phyloP scores from a whole-genome alignment of 805 yeast genomes.

The Ogataea paradorogensis region DNA sequence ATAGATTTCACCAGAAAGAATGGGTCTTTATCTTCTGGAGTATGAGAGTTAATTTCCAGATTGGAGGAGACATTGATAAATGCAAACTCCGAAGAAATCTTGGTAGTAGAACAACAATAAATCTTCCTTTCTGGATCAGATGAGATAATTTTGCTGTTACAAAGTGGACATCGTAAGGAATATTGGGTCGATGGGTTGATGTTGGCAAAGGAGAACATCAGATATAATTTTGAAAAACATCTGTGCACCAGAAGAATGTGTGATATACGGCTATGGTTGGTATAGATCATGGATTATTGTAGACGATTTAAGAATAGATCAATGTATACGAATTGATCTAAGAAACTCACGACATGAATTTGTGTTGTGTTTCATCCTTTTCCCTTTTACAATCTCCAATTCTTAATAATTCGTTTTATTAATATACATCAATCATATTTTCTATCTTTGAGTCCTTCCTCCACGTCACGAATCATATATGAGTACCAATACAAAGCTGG shows the following conservation, averaged over 20 bases:
- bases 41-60: background rate
- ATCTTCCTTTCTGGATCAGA: slow-evolving; percentile 1
- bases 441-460: slow-evolving; percentile 28
- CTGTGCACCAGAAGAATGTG: background rate
- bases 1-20: slow-evolving; percentile 51
- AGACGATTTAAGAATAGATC: too few relatives aligned
- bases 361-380: too few relatives aligned
- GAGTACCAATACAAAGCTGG: slow-evolving; percentile 77
- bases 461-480: slow-evolving; percentile 48
- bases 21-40: background rate
- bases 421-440: slow-evolving; percentile 19
- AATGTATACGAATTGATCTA: background rate
- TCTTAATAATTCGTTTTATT: slow-evolving; percentile 8
- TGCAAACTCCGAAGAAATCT: slow-evolving; percentile 1
- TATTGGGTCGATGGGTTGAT: background rate
- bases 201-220: slow-evolving; percentile 4
- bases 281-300: too few relatives aligned
- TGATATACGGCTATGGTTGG: too few relatives aligned
- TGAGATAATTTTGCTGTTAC: slow-evolving; percentile 9
- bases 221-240: background rate
- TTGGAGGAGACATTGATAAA: slow-evolving; percentile 7
- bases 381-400: background rate
- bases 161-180: slow-evolving; percentile 7
- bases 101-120: background rate
- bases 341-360: background rate